Percentiles rank a stretch among this genome's conserved stretches.
Conservation (phyloP, 1,284 basidiomycete genomes). For the Serendipita sp. region DNA sequence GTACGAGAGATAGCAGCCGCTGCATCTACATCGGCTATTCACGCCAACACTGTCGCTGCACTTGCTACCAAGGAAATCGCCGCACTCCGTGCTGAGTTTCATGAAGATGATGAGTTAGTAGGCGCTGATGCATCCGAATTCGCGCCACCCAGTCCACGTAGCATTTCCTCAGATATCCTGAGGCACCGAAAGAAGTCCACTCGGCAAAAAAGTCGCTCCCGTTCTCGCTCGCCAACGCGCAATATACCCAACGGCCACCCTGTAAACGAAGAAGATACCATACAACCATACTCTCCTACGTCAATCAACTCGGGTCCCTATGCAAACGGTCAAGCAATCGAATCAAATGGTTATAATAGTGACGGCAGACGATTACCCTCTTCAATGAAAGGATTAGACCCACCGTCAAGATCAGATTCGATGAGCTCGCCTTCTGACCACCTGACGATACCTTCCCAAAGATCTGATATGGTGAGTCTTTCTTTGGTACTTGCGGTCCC, state of each 20-base stretch:
- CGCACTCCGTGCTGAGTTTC: not conserved
- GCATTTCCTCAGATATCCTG: not conserved
- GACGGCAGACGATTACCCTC: constrained; percentile 6
- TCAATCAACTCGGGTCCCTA: constrained; percentile 11
- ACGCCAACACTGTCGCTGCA: not conserved
- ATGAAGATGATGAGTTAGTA: constrained; percentile 9
- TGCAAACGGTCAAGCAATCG: constrained; percentile 7
- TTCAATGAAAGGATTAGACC: constrained; percentile 6
- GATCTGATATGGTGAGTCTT: constrained; percentile 8
- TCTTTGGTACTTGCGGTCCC: not conserved
- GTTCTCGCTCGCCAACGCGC: constrained; percentile 3
- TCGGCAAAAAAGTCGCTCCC: not conserved
- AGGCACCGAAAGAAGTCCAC: constrained; percentile 11
- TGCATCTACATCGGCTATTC: constrained; percentile 16
- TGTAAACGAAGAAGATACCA: not conserved
- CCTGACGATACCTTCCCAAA: not conserved
- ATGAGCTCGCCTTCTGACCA: not conserved
- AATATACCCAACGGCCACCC: not conserved
- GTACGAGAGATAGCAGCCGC: constrained; percentile 20
- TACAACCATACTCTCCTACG: constrained; percentile 3
- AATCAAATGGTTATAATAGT: constrained; percentile 6
- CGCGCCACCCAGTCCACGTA: constrained; percentile 7
- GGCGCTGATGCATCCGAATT: constrained; percentile 13
- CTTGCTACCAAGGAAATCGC: not conserved
- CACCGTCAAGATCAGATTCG: constrained; percentile 4